These are phyloP conservation scores for Ormosia emarginata DNA, from an alignment of 306 rosid genomes.

Conservation along the genomic window DNA sequence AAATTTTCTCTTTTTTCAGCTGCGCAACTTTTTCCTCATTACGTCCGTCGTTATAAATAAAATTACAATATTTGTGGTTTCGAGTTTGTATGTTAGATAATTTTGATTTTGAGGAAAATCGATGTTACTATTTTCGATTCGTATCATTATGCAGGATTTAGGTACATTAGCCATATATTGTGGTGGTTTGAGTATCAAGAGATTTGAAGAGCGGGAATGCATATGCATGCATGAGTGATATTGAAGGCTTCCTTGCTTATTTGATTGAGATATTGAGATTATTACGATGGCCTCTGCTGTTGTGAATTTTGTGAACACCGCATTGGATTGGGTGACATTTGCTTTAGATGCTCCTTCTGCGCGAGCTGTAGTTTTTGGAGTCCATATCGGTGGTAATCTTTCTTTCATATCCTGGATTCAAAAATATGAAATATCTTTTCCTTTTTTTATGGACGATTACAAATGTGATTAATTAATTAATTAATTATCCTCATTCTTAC, in stretches of 20 bases:
- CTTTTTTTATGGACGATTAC: neutral
- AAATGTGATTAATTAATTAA: neutral
- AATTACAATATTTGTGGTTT: neutral
- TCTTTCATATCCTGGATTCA: neutral
- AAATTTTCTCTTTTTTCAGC: neutral
- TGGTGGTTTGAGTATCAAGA: neutral
- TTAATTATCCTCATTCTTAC: neutral
- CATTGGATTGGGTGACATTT: constrained; percentile 58
- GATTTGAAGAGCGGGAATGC: neutral
- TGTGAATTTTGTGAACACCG: constrained; percentile 44
- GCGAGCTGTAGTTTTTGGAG: constrained; percentile 86
- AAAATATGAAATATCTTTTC: neutral
- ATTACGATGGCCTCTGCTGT: constrained; percentile 50
- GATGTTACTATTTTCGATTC: neutral
- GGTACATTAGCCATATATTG: neutral
- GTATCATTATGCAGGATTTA: constrained; percentile 22
- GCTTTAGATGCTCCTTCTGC: constrained; percentile 81
- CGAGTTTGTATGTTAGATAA: neutral
- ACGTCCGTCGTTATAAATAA: too few relatives aligned
- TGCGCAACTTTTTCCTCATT: neutral
- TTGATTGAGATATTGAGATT: constrained; percentile 25
- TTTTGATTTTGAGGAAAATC: neutral
- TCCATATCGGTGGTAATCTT: constrained; percentile 79
- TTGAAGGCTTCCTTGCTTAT: constrained; percentile 26
- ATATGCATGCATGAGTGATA: constrained; percentile 20